Conservation (phyloP, 2,329 filamentous ascomycete genomes). For the Grosmannia clavigera region DNA sequence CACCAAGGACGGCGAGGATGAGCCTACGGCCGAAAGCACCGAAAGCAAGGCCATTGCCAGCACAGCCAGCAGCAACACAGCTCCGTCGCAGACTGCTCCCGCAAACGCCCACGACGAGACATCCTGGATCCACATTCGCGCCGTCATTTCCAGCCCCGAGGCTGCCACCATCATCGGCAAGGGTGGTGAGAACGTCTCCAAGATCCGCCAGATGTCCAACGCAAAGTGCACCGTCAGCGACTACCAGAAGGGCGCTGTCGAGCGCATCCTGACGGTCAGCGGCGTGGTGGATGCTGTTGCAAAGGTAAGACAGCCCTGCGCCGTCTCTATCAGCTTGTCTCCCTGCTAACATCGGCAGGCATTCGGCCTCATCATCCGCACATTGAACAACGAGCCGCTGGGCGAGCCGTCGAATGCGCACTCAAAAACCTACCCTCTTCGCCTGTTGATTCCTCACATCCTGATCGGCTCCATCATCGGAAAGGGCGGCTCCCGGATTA, state of each 20-base stretch:
- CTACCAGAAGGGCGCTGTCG: conserved; percentile 91
- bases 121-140: conserved; percentile 91
- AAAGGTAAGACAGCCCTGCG: conserved; percentile 47
- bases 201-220: conserved; percentile 87
- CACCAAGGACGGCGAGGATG: conserved; percentile 51
- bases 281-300: conserved; percentile 92
- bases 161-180: conserved; percentile 98
- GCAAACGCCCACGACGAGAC: conserved; percentile 70
- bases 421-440: conserved; percentile 94
- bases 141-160: conserved; percentile 94
- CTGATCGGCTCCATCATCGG: conserved; percentile 98
- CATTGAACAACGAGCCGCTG: conserved; percentile 91
- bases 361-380: conserved; percentile 95
- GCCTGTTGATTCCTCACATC: conserved; percentile 89
- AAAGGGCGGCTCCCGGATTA: conserved; percentile 89
- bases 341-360: conserved; percentile 40
- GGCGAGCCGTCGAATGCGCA: conserved; percentile 78
- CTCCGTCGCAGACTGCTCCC: conserved; percentile 30
- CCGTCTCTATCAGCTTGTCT: neutral
- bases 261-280: conserved; percentile 94
- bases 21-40: conserved; percentile 52
- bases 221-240: conserved; percentile 99
- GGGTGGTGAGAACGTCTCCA: conserved; percentile 94
- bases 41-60: conserved; percentile 38
- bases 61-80: conserved; percentile 25